Base-by-base conservation (phyloP, 768 basidiomycete genomes). In the Leccinum subtestaceum region DNA sequence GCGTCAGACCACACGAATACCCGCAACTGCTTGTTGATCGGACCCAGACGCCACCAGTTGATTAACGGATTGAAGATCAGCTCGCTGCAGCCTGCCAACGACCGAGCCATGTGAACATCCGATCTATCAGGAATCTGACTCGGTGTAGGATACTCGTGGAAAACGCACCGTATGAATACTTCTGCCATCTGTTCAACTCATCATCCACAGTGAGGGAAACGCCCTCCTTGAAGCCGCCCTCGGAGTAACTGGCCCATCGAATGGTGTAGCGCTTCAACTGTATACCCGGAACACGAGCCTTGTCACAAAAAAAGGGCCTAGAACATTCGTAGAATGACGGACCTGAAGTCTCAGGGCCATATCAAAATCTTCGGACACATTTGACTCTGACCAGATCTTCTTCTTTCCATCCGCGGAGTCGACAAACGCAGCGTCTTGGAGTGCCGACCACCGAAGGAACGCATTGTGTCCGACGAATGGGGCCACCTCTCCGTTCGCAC, bases 151-250 rank as follows among this genome's bases (percentile, higher is more conserved):
- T 45, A 17, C 11, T 45, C n/a, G 43, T 19, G 43, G 43, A 12
- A 45, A 38, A 61, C 72, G 65, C 9, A 67, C 87, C 89, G 72
- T 90, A 91, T 0, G 88, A 77, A 62, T 91, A 92, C 67, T 95
- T 96, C 61, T 95, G 91, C 94, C 94, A 97, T 7, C 94, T 72
- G 68, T 95, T 95, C n/a, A 97, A 74, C 68, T 97, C 94, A 67
- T 97, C 94, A 57, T 94, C 92, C 58, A 87, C 88, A 0, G 94
- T 95, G 2, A 97, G 76, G 1, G 89, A 91, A n/a, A 97, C 93
- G 62, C 94, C 94, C 68, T 97, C 94, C 76, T 95, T 90, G 81
- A 95, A 95, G 0, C 86, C 91, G 48, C 92, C 89, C 15, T 89
- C 80, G 2, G 87, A 89, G 70, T 95, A 96, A 1, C 88, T 90